Evolutionary conservation across 306 rosid genomes (phyloP), one percentile per base, ranked within the genome.

Genomic region (Crataegus laevigata): DNA sequence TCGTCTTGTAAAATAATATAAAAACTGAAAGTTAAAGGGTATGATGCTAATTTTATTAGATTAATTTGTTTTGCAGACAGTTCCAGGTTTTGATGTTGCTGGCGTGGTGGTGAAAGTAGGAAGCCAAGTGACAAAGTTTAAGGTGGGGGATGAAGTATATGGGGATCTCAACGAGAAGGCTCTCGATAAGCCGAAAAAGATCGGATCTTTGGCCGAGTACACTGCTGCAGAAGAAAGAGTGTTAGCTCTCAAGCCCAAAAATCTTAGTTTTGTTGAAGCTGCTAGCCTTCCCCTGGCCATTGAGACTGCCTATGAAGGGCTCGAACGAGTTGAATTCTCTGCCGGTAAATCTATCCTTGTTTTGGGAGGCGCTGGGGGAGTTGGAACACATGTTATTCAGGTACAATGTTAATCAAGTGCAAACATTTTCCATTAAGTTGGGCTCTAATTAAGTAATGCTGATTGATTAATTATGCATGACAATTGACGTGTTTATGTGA

Each of bases 341-440:
- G 73, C 86, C n/a, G 96, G 86, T 0, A 68, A 92, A 74, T 87
- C 93, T 13, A 69, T 93, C 36, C 91, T 89, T 70, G 90, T 92
- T 66, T 62, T 92, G 26, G 96, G 96, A 14, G 97, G 96, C 38
- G 92, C 91, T 42, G 96, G 96, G 30, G 96, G 96, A 36, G 89
- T 90, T 24, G 97, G 97, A 58, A 81, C 77, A 59, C 78, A 32
- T 5, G 69, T 63, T 61, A 83, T 92, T 80, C 96, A 92, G 92
- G 94, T 90, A 36, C 8, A 67, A 3, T 43, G 50, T 43, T n/a
- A 8, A 32, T 30, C 19, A 30, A 50, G 54, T 50, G 58, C 11
- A 51, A 51, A 50, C 43, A 50, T 9, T 28, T 51, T 3, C 18
- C 52, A 12, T 40, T 17, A 22, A 29, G 29, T 77, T 32, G 5